Conservation (phyloP, 2,329 filamentous ascomycete species). For the Pestalotiopsis fici region DNA sequence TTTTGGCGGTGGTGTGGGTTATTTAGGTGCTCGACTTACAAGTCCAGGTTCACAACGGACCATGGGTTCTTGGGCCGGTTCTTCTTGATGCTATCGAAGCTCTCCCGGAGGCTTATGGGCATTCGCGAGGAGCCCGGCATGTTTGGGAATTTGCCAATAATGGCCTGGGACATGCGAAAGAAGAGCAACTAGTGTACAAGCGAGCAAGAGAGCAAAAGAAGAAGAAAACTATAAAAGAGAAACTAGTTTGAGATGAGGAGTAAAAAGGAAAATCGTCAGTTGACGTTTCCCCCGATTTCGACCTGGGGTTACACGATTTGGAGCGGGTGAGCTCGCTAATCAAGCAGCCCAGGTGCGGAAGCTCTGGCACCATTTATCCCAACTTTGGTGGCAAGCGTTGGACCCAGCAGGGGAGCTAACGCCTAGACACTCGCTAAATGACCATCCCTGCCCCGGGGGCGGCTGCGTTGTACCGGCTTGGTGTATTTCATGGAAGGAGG, state of each 20-base stretch:
- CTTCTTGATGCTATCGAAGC: slow-evolving; percentile 62
- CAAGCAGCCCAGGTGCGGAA: not conserved
- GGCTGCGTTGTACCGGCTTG: not conserved
- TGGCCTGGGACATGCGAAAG: not conserved
- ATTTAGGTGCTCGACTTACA: slow-evolving; percentile 51
- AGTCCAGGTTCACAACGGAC: slow-evolving; percentile 64
- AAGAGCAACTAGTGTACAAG: not conserved
- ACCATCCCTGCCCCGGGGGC: not conserved
- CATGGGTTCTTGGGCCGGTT: slow-evolving; percentile 56
- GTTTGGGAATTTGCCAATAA: slow-evolving; percentile 17
- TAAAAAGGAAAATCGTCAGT: not conserved
- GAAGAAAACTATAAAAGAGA: not conserved
- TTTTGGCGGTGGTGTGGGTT: slow-evolving; percentile 3
- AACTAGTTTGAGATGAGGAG: slow-evolving; percentile 1
- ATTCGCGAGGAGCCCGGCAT: slow-evolving; percentile 72
- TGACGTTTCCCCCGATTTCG: not conserved
- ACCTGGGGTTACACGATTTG: not conserved
- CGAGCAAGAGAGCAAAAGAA: not conserved
- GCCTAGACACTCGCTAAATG: not conserved
- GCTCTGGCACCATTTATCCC: not conserved
- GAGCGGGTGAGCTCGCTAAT: slow-evolving; percentile 1
- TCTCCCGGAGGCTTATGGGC: slow-evolving; percentile 70
- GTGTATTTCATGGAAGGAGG: not conserved
- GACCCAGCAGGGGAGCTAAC: not conserved
- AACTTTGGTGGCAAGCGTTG: not conserved